These are phyloP conservation scores for Ophiostoma novo-ulmi DNA, from an alignment of 2,329 filamentous ascomycete genomes.

Conservation along the genomic window DNA sequence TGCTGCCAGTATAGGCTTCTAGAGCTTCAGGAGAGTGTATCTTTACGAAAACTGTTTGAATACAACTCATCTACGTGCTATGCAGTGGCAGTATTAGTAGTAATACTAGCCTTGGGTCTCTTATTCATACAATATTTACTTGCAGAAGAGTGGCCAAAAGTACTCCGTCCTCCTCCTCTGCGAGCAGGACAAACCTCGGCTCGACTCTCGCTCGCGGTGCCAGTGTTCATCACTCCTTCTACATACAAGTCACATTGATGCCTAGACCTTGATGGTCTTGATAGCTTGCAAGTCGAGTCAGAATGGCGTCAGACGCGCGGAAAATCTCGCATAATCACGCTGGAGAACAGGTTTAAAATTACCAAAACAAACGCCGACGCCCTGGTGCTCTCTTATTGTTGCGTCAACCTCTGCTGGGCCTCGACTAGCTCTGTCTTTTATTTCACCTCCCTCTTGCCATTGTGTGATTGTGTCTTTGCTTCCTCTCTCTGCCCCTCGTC, in stretches of 20 bases:
- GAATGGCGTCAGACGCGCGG: background rate
- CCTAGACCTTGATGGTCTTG: background rate
- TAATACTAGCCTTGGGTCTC: accelerated
- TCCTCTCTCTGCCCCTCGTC: background rate
- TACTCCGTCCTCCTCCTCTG: background rate
- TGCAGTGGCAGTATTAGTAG: background rate
- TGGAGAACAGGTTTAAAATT: background rate
- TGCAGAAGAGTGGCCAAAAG: background rate
- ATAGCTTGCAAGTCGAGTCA: background rate
- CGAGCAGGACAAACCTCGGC: background rate
- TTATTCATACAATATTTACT: background rate
- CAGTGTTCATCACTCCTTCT: background rate
- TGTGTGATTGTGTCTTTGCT: background rate
- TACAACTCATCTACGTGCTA: no score
- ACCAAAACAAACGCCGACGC: background rate
- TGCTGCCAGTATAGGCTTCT: background rate
- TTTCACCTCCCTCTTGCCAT: background rate
- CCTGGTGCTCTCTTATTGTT: background rate
- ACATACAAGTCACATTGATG: background rate
- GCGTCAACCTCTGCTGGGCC: accelerated
- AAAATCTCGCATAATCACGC: background rate
- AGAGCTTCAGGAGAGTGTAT: background rate
- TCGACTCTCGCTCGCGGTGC: background rate
- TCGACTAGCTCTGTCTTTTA: background rate
- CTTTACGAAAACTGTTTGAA: background rate